phyloP scores from a whole-genome alignment of 2,329 filamentous ascomycete species.

The Pseudogymnoascus sp. region DNA sequence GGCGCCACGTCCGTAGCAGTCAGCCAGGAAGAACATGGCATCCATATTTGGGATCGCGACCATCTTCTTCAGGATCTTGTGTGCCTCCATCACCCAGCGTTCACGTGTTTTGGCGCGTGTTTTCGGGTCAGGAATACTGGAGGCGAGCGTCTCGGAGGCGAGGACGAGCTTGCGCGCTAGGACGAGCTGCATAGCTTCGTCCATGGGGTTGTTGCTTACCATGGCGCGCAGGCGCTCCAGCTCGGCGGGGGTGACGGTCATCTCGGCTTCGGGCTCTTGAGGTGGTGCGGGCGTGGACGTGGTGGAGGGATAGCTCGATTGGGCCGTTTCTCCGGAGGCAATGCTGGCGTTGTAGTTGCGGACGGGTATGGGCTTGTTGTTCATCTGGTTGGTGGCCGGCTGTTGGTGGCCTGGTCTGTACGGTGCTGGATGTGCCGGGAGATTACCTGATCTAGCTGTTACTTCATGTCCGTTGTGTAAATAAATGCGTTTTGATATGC shows the following conservation, averaged over 20 bases:
- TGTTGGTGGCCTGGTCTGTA: conserved; percentile 51
- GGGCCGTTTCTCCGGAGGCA: neutral
- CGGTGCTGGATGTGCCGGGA: conserved; percentile 55
- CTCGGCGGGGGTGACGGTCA: conserved; percentile 69
- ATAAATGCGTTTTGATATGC: neutral
- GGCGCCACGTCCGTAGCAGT: conserved; percentile 75
- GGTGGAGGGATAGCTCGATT: neutral
- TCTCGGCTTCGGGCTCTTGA: conserved; percentile 23
- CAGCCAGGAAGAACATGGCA: conserved; percentile 90
- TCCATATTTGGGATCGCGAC: conserved; percentile 65
- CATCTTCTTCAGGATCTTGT: conserved; percentile 88
- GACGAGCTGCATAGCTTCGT: conserved; percentile 62
- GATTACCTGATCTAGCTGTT: conserved; percentile 31
- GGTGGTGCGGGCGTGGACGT: conserved; percentile 13
- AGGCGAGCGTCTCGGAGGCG: conserved; percentile 68
- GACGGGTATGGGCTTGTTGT: conserved; percentile 49
- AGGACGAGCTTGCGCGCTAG: conserved; percentile 82
- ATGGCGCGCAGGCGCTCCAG: conserved; percentile 64
- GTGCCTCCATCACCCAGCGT: conserved; percentile 74
- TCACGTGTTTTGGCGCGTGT: conserved; percentile 70
- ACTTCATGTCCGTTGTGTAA: neutral
- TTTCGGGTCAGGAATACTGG: conserved; percentile 58
- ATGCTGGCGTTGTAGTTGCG: conserved; percentile 29
- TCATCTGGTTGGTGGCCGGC: conserved; percentile 46
- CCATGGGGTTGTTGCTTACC: conserved; percentile 64